Percentiles rank a stretch among this genome's conserved stretches.
Evolutionary conservation across 768 basidiomycete genomes (phyloP).

Genomic region (Porpolomopsis calyptriformis): DNA sequence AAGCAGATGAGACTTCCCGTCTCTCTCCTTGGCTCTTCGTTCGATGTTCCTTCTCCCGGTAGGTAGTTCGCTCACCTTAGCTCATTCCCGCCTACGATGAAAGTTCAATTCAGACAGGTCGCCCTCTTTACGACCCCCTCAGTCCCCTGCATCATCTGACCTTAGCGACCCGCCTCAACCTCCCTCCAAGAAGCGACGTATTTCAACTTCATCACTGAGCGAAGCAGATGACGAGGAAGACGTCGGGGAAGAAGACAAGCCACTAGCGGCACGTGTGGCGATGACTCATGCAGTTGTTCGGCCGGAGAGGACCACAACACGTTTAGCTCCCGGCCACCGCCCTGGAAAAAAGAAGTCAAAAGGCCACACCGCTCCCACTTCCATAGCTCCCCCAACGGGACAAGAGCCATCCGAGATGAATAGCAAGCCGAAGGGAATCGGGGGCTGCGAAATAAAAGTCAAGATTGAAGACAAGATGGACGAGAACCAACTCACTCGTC

Average conservation of each 20-base stretch:
- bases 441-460: slow-evolving; percentile 39
- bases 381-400: slow-evolving; percentile 30
- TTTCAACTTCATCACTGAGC: slow-evolving; percentile 44
- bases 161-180: slow-evolving; percentile 39
- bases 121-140: slow-evolving; percentile 15
- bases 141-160: slow-evolving; percentile 40
- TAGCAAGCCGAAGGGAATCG: slow-evolving; percentile 33
- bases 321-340: slow-evolving; percentile 27
- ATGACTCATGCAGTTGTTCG: slow-evolving; percentile 10
- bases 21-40: slow-evolving; percentile 39
- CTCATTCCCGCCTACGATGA: slow-evolving; percentile 3
- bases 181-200: slow-evolving; percentile 40
- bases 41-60: slow-evolving; percentile 42
- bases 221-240: slow-evolving; percentile 39
- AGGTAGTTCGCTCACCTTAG: slow-evolving; percentile 13
- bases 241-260: slow-evolving; percentile 50
- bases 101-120: slow-evolving; percentile 1
- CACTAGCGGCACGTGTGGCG: slow-evolving; percentile 40
- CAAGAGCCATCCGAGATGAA: slow-evolving; percentile 29
- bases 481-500: slow-evolving; percentile 60
- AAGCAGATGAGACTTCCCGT: slow-evolving; percentile 55
- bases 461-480: slow-evolving; percentile 77
- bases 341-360: slow-evolving; percentile 50
- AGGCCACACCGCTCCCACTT: slow-evolving; percentile 43
- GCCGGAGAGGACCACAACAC: slow-evolving; percentile 19